Base-by-base conservation (phyloP, 345 rosid genomes). In the Salix purpurea region DNA sequence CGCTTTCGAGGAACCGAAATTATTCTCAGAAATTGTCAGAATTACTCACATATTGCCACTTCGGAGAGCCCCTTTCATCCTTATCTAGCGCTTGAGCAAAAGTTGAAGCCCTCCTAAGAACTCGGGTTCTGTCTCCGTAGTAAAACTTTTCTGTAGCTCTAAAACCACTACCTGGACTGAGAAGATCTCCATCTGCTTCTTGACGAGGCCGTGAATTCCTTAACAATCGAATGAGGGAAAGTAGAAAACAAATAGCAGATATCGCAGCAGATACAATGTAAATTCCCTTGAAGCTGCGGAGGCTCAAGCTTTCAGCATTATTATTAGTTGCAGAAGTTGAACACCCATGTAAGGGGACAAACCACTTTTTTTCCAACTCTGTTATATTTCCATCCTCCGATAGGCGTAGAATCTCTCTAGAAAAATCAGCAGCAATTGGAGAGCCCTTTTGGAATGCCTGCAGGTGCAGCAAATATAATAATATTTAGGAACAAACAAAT, bases 401-500 rank as follows among this genome's bases (percentile, higher is more conserved):
- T 30, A 87, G 74, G 39, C 50, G 26, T 42, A 90, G 67, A 64
- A 90, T 87, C 39, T 85, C 90, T 60, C 69, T 79, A 1, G 93
- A 88, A 77, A 90, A 42, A 61, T 88, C 89, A 4, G 44, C 40
- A 18, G 84, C 82, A 44, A 88, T 68, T 1, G 85, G 85, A 37
- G 91, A 88, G 3, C 86, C 89, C 48, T 84, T 86, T 65, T 79
- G 91, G 72, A 90, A 88, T 28, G 70, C 88, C 93, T 90, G 70
- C 58, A 80, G 24, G 13, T 10, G 10, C 61, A 23, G 28, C 0
- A 58, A 58, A 58, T 8, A 11, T 3, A 28, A 58, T 23, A 58
- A 58, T n/a, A 58, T 24, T 58, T 23, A 9, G 28, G 26, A 26
- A 26, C 1, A 26, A 26, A 26, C 26, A 19, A 46, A 54, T 7